These are phyloP conservation scores for Choricystis sp. DNA, from an alignment of 139 green algal genomes.

Conservation along the genomic window DNA sequence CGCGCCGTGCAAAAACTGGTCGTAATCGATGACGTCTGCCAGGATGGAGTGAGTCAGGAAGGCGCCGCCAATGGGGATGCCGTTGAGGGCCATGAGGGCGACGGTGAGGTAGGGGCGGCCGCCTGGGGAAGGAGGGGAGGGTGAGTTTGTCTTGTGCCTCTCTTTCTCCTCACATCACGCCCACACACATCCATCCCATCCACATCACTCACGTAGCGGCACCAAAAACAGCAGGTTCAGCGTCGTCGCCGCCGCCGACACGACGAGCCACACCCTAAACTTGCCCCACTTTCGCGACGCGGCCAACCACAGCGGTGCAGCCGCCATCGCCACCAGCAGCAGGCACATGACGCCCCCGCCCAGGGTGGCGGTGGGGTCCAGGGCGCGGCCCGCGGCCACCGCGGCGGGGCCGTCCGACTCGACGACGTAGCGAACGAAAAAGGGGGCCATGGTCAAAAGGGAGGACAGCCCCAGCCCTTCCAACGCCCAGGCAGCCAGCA, in stretches of 20 bases:
- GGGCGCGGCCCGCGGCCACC: not conserved
- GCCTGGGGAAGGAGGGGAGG: too few species aligned
- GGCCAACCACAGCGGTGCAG: conserved; percentile 9
- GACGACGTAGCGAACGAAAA: conserved; percentile 22
- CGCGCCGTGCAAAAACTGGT: conserved; percentile 14
- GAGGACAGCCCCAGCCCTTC: conserved; percentile 11
- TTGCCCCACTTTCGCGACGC: conserved; percentile 9
- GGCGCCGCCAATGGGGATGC: conserved; percentile 9
- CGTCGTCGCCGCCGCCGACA: conserved; percentile 5
- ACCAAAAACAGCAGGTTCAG: conserved; percentile 6
- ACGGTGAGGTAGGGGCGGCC: conserved; percentile 5
- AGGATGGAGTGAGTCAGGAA: conserved; percentile 12
- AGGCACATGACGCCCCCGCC: conserved; percentile 10
- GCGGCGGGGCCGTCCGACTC: conserved; percentile 8
- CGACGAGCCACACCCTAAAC: conserved; percentile 13
- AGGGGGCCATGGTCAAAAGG: conserved; percentile 18
- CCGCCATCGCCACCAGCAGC: conserved; percentile 13
- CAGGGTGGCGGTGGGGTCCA: conserved; percentile 14
- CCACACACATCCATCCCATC: too few species aligned
- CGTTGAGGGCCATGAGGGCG: conserved; percentile 11
- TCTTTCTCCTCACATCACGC: too few species aligned
- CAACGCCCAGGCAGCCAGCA: conserved; percentile 14
- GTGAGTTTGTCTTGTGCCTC: too few species aligned
- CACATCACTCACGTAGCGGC: too few species aligned
- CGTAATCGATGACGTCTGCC: conserved; percentile 19